Conservation (phyloP, 2,329 filamentous ascomycete genomes). For the Nemania sp. region DNA sequence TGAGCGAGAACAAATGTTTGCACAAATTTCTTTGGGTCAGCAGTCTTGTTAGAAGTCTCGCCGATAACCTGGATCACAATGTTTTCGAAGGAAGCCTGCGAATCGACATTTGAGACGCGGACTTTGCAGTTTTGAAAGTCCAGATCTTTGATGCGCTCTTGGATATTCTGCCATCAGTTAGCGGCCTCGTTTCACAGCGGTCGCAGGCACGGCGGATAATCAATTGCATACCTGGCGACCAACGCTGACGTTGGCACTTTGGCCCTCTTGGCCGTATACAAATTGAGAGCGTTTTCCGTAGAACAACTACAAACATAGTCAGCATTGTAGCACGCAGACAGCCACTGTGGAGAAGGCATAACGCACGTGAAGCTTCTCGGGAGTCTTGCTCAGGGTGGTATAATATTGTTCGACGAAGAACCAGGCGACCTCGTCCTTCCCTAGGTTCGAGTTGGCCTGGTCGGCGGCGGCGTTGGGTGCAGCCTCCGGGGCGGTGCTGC, state of each 20-base stretch:
- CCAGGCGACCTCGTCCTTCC: constrained; percentile 97
- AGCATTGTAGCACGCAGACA: neutral
- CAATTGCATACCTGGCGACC: constrained; percentile 77
- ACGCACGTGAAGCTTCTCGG: constrained; percentile 84
- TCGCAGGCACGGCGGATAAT: neutral
- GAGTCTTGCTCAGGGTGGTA: constrained; percentile 90
- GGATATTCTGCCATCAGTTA: constrained; percentile 68
- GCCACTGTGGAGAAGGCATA: neutral
- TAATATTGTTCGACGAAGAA: constrained; percentile 99
- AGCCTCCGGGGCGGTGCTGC: constrained; percentile 39
- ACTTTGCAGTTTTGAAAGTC: constrained; percentile 98
- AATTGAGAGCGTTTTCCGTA: constrained; percentile 96
- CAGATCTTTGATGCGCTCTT: constrained; percentile 89
- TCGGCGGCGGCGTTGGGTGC: constrained; percentile 35
- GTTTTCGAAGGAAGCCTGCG: constrained; percentile 87
- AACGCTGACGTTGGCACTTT: constrained; percentile 82
- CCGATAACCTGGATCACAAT: constrained; percentile 98
- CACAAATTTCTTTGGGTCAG: constrained; percentile 91
- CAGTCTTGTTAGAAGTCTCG: constrained; percentile 92
- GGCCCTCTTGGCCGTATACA: constrained; percentile 88
- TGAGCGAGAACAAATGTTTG: constrained; percentile 97
- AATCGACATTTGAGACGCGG: constrained; percentile 95
- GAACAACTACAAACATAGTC: constrained; percentile 65
- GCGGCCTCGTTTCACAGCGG: neutral
- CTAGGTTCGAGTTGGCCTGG: constrained; percentile 49